Conservation (phyloP, 2,329 filamentous ascomycete species). For the Fusarium piperis region DNA sequence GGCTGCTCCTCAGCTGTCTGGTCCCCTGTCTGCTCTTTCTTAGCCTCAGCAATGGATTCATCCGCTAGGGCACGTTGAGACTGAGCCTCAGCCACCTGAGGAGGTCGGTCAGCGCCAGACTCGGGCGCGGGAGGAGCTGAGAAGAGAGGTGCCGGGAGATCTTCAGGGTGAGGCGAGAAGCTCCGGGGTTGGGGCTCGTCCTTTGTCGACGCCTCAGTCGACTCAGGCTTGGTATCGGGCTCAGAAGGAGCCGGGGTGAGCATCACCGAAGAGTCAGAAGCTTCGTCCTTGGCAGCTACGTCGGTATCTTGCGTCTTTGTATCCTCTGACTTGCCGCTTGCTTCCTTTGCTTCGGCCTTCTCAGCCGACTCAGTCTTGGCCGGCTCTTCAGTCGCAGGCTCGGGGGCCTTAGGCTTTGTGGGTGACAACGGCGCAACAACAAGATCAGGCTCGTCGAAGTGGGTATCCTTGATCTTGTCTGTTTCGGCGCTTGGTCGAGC, state of each 20-base stretch:
- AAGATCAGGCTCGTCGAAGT: slow-evolving; percentile 66
- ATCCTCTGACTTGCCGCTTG: slow-evolving; percentile 4
- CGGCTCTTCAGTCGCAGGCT: slow-evolving; percentile 31
- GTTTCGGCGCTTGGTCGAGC: slow-evolving; percentile 70
- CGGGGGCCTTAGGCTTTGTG: slow-evolving; percentile 47
- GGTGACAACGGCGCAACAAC: slow-evolving; percentile 68
- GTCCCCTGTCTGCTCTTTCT: slow-evolving; percentile 7
- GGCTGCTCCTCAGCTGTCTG: slow-evolving; percentile 25
- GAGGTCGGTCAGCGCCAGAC: slow-evolving; percentile 39
- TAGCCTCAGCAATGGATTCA: slow-evolving; percentile 5
- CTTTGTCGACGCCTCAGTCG: slow-evolving; percentile 19
- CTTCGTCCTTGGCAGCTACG: slow-evolving; percentile 17
- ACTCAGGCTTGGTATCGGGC: slow-evolving; percentile 30
- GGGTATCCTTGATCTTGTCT: slow-evolving; percentile 61
- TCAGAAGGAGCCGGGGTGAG: slow-evolving; percentile 38
- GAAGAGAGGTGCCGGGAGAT: slow-evolving; percentile 72
- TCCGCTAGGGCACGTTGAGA: slow-evolving; percentile 1
- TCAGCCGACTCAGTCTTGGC: slow-evolving; percentile 21
- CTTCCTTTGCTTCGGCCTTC: slow-evolving; percentile 18
- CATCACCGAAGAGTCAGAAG: slow-evolving; percentile 32
- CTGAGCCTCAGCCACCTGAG: slow-evolving; percentile 24
- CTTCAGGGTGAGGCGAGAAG: slow-evolving; percentile 69
- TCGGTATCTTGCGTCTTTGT: neutral
- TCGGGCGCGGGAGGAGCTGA: slow-evolving; percentile 46
- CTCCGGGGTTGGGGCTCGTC: slow-evolving; percentile 33